These are phyloP conservation scores for Fusarium caatingaense DNA, from an alignment of 2,329 filamentous ascomycete species.

Conservation along the genomic window DNA sequence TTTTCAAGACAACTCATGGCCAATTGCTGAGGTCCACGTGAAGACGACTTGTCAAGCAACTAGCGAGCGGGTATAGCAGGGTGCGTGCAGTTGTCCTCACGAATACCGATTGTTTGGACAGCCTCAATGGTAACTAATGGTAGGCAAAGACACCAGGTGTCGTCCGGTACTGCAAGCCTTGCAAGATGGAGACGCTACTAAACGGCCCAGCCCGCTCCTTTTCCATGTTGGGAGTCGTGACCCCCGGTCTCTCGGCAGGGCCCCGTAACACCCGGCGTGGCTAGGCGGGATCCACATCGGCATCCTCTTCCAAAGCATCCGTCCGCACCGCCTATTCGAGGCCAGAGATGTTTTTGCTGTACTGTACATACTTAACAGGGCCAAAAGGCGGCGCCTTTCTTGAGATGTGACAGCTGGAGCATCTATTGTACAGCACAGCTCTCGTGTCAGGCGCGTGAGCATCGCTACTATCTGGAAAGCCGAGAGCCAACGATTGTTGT, in stretches of 20 bases:
- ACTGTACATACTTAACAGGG: slow-evolving; percentile 25
- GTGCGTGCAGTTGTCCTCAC: slow-evolving; percentile 1
- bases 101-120: slow-evolving; percentile 29
- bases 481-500: slow-evolving; percentile 21
- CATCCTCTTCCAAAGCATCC: slow-evolving; percentile 19
- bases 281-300: slow-evolving; percentile 26
- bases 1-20: slow-evolving; percentile 27
- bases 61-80: slow-evolving; percentile 10
- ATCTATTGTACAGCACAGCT: neutral
- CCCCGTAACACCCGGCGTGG: slow-evolving; percentile 21
- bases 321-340: slow-evolving; percentile 30
- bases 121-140: slow-evolving; percentile 7
- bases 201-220: slow-evolving; percentile 32
- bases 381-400: slow-evolving; percentile 12
- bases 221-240: slow-evolving; percentile 14
- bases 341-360: slow-evolving; percentile 13
- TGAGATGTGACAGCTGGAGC: slow-evolving; percentile 32
- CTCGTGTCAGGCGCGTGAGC: slow-evolving; percentile 22
- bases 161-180: slow-evolving; percentile 26
- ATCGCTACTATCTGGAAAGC: slow-evolving; percentile 6
- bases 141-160: neutral
- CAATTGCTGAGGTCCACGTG: slow-evolving; percentile 45
- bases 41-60: slow-evolving; percentile 9
- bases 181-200: slow-evolving; percentile 24
- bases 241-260: slow-evolving; percentile 25